Evolutionary conservation across 495 filamentous ascomycete species (phyloP).

Genomic region (Aspergillus nidulans): DNA sequence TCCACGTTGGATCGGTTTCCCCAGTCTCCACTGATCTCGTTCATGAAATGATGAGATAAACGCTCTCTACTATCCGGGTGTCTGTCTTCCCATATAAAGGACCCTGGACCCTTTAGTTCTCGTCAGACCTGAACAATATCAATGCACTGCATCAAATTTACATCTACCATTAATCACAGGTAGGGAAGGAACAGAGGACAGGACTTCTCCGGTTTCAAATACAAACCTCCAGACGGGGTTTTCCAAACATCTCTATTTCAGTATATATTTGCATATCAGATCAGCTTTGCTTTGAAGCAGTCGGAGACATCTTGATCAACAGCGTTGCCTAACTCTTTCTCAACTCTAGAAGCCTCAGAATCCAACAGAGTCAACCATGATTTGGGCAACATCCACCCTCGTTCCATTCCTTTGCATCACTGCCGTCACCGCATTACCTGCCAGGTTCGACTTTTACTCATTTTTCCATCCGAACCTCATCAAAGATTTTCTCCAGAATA

Average conservation of each 20-base stretch:
- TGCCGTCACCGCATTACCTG: not conserved
- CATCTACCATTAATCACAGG: not conserved
- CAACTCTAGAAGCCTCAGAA: not conserved
- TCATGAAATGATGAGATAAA: not conserved
- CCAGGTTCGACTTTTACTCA: not conserved
- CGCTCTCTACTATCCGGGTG: not conserved
- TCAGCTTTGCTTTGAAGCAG: not conserved
- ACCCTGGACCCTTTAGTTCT: not conserved
- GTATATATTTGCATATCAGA: not conserved
- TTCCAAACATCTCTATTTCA: not conserved
- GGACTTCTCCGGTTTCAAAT: not conserved
- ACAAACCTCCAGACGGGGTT: not conserved
- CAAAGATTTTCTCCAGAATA: not conserved
- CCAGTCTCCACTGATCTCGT: not conserved
- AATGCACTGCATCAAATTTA: not conserved
- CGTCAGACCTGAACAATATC: not conserved
- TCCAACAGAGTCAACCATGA: not conserved
- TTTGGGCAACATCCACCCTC: not conserved
- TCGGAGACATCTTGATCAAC: not conserved
- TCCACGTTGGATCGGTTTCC: not conserved
- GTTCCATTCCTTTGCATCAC: not conserved
- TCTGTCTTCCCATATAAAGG: not conserved
- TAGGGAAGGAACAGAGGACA: not conserved
- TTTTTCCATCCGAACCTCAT: not conserved
- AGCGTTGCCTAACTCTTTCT: not conserved